Conservation (phyloP, 2,329 filamentous ascomycete species). For the Albophoma yamanashiensis region DNA sequence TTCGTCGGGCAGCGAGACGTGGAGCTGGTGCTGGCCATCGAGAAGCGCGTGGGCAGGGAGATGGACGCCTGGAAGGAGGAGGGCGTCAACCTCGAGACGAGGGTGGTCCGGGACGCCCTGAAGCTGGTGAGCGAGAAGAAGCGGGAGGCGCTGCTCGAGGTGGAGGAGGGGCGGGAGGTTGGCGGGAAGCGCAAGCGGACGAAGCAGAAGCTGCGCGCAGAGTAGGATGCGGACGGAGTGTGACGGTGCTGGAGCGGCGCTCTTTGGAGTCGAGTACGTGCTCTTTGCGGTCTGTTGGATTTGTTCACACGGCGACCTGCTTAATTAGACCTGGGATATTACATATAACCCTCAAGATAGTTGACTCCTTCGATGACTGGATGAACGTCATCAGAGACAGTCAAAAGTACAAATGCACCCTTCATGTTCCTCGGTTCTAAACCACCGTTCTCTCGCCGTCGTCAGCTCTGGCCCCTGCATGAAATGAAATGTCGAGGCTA, state of each 20-base stretch:
- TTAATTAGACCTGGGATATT: not conserved
- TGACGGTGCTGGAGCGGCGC: not conserved
- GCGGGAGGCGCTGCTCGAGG: conserved; percentile 78
- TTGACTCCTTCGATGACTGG: not conserved
- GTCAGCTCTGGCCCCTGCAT: not conserved
- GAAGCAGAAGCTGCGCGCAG: conserved; percentile 43
- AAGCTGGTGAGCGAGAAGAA: conserved; percentile 95
- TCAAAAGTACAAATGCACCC: not conserved
- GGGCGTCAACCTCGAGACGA: conserved; percentile 84
- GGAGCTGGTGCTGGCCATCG: conserved; percentile 80
- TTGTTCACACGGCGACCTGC: not conserved
- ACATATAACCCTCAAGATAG: not conserved
- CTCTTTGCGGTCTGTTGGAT: not conserved
- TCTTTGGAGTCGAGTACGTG: not conserved
- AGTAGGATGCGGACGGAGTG: conserved; percentile 6
- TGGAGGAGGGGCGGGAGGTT: conserved; percentile 87
- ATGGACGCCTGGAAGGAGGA: conserved; percentile 84
- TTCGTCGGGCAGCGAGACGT: conserved; percentile 92
- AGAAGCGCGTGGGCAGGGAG: conserved; percentile 65
- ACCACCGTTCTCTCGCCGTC: not conserved
- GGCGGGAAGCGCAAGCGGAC: conserved; percentile 66
- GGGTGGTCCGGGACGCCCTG: conserved; percentile 74
- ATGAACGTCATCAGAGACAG: not conserved
- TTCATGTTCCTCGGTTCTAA: not conserved
- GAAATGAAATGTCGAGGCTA: not conserved